phyloP scores from a whole-genome alignment of 495 filamentous ascomycete genomes.

The Monascus purpureus region DNA sequence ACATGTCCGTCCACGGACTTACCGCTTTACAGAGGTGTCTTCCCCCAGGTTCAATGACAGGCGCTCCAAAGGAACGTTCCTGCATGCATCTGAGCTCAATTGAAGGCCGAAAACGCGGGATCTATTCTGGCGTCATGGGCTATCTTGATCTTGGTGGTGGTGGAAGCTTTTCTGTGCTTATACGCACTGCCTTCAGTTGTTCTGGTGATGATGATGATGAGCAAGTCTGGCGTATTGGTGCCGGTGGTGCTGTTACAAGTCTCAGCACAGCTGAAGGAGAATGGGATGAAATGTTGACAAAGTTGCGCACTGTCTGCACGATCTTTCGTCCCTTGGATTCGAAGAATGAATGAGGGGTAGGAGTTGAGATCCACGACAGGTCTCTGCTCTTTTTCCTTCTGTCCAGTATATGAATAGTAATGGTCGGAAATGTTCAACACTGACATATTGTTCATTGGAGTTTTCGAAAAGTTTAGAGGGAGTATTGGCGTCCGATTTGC shows the following conservation, averaged over 20 bases:
- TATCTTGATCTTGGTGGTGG: constrained; percentile 76
- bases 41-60: constrained; percentile 90
- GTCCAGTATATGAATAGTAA: too few species aligned
- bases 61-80: constrained; percentile 79
- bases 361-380: too few species aligned
- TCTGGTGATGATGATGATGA: constrained; percentile 38
- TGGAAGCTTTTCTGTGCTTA: constrained; percentile 80
- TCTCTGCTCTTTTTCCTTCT: too few species aligned
- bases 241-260: constrained; percentile 76
- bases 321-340: constrained; percentile 20
- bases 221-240: constrained; percentile 70
- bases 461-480: too few species aligned
- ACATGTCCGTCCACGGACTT: constrained; percentile 42
- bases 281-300: constrained; percentile 83
- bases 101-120: constrained; percentile 50
- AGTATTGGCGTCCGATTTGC: too few species aligned
- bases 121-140: constrained; percentile 83
- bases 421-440: too few species aligned
- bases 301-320: constrained; percentile 54
- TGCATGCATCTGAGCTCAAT: constrained; percentile 65
- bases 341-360: too few species aligned
- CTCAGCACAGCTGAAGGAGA: constrained; percentile 66
- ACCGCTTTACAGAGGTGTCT: constrained; percentile 65
- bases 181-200: constrained; percentile 56
- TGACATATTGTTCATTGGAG: too few species aligned